Evolutionary conservation across 1,284 basidiomycete species (phyloP).

Genomic region (Irpex sp.): DNA sequence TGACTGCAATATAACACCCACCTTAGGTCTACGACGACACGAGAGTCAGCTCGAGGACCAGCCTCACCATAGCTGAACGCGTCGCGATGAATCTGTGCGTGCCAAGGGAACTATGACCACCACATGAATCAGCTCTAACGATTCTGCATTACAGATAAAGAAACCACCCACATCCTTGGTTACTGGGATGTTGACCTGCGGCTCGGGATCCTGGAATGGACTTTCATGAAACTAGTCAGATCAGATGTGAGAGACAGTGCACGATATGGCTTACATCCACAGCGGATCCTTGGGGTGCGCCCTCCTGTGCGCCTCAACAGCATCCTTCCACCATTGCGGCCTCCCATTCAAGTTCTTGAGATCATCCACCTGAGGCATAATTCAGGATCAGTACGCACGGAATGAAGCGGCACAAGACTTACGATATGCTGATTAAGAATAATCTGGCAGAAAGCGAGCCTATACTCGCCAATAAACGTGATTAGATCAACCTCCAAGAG

Average conservation of each 20-base stretch:
- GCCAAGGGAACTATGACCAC: constrained; percentile 22
- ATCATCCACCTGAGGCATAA: constrained; percentile 5
- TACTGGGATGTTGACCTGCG: constrained; percentile 28
- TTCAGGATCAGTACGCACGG: not conserved
- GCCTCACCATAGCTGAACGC: constrained; percentile 27
- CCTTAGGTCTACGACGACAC: constrained; percentile 20
- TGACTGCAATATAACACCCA: not conserved
- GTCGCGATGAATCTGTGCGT: constrained; percentile 32
- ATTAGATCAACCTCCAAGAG: too few species aligned
- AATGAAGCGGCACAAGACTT: not conserved
- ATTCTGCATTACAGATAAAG: not conserved
- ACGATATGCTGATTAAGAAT: constrained; percentile 8
- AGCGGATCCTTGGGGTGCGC: constrained; percentile 25
- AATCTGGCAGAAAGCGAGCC: constrained; percentile 22
- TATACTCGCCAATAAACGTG: not conserved
- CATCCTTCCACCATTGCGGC: constrained; percentile 28
- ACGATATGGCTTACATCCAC: constrained; percentile 4
- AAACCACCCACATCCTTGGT: constrained; percentile 6
- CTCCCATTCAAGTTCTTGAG: constrained; percentile 6
- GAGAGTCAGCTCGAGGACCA: constrained; percentile 20
- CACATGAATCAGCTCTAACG: not conserved
- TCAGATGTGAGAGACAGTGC: not conserved
- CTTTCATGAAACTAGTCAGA: not conserved
- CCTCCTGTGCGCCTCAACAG: constrained; percentile 29
- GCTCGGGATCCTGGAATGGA: constrained; percentile 26